Evolutionary conservation across 139 green algal species (phyloP), one percentile per base, ranked within the genome.

Genomic region (Chlorella sorokiniana): DNA sequence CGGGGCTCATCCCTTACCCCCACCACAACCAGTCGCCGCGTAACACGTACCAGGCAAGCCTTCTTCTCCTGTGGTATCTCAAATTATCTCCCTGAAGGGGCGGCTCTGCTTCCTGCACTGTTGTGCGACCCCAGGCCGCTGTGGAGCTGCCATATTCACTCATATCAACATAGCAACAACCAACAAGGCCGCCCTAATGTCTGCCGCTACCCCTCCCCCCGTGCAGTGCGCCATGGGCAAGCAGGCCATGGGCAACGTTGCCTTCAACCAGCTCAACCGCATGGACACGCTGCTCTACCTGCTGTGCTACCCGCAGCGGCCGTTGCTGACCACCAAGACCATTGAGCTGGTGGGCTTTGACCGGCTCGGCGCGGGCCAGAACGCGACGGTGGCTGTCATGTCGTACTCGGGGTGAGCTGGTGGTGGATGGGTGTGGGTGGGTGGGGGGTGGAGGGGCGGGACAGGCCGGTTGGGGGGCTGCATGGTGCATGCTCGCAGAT

Each of bases 1-100:
- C 95, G 11, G 96, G 96, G 4, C 93, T 99, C 71, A 98, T 99
- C 75, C 97, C 97, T 54, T 99, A 94, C 92, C 96, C 97, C 0
- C 95, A 99, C 88, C 97, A 99, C 93, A 99, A 99, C 91, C 97
- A 99, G 92, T 98, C 93, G 14, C 97, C 97, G 8, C 89, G 97
- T 51, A 99, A 99, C 91, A 99, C 97, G 4, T 99, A 99, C 87
- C 96, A 98, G 90, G 85, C 85, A 56, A 6, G 16, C 6, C 11
- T 4, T 14, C 37, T 25, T 68, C 8, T n/a, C 7, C 8, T 48
- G 33, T n/a, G n/a, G n/a, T n/a, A n/a, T n/a, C n/a, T n/a, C n/a
- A n/a, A n/a, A n/a, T n/a, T n/a, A n/a, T n/a, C n/a, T n/a, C n/a
- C n/a, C n/a, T n/a, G n/a, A n/a, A n/a, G n/a, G n/a, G n/a, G n/a